Percentiles rank a stretch among this genome's conserved stretches.
phyloP scores from a whole-genome alignment of 2,329 filamentous ascomycete species.

The Neonectria coccinea region DNA sequence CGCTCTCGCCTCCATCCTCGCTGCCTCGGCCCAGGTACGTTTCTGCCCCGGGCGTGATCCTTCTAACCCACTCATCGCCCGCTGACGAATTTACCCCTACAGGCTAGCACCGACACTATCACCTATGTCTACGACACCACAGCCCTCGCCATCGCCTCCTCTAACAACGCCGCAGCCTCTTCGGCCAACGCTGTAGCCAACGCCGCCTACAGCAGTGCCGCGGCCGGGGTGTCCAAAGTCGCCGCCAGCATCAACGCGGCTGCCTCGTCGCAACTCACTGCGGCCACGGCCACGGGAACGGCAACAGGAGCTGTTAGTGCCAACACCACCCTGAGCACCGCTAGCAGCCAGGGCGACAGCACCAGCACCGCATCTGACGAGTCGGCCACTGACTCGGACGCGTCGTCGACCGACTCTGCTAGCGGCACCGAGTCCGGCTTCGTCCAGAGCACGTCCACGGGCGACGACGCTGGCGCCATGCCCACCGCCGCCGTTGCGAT shows the following conservation, averaged over 20 bases:
- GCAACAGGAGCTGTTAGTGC: neutral
- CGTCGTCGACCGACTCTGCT: neutral
- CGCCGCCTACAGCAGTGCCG: no score
- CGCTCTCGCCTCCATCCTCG: neutral
- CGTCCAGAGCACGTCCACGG: constrained; percentile 14
- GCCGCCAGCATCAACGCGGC: no score
- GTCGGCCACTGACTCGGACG: neutral
- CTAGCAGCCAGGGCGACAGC: neutral
- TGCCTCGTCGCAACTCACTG: neutral
- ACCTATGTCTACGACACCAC: constrained; percentile 13
- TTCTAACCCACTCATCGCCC: neutral
- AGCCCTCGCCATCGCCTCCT: neutral
- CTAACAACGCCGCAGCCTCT: neutral
- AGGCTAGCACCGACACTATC: constrained; percentile 13
- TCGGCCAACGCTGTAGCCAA: no score
- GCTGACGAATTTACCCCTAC: neutral
- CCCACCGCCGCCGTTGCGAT: constrained; percentile 24
- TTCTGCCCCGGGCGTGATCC: neutral
- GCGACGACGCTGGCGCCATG: constrained; percentile 18
- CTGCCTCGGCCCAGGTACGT: no score
- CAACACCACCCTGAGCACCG: neutral
- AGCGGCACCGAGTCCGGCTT: constrained; percentile 16
- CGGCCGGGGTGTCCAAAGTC: no score
- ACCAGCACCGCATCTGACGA: neutral
- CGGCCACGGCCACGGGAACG: neutral